Evolutionary conservation across 2,329 filamentous ascomycete genomes (phyloP).

Genomic region (Aspergillus chevalieri): DNA sequence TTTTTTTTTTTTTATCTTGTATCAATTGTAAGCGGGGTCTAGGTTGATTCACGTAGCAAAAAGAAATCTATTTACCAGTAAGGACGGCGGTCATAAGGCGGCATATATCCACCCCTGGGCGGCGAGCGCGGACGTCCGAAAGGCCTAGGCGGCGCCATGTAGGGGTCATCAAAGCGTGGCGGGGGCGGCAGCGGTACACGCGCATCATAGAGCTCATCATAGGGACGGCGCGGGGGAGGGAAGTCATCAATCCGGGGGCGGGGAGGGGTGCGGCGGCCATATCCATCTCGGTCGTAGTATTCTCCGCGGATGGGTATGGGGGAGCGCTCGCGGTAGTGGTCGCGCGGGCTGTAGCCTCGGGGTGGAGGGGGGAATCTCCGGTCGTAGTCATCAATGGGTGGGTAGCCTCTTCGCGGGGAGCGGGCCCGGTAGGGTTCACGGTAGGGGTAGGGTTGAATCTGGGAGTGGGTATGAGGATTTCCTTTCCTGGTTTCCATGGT

Average conservation of each 20-base stretch:
- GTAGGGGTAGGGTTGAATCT: conserved; percentile 60
- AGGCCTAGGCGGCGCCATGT: conserved; percentile 48
- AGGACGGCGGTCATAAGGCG: conserved; percentile 38
- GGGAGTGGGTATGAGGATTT: conserved; percentile 20
- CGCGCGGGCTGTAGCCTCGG: conserved; percentile 77
- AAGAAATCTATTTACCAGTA: conserved; percentile 36
- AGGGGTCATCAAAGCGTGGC: conserved; percentile 54
- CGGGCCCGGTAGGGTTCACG: conserved; percentile 73
- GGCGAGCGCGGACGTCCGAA: conserved; percentile 46
- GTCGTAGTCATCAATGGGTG: conserved; percentile 72
- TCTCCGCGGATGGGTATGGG: conserved; percentile 64
- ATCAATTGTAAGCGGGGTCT: too few relatives aligned
- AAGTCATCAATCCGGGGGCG: conserved; percentile 77
- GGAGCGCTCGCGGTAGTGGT: conserved; percentile 82
- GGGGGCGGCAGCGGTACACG: conserved; percentile 46
- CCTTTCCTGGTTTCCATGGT: conserved; percentile 13
- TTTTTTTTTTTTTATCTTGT: conserved; percentile 7
- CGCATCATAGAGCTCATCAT: conserved; percentile 56
- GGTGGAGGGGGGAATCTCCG: conserved; percentile 66
- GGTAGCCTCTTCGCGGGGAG: conserved; percentile 64
- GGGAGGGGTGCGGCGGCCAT: conserved; percentile 73
- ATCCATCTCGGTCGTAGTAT: conserved; percentile 76
- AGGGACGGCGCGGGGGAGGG: conserved; percentile 50
- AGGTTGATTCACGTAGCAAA: conserved; percentile 6
- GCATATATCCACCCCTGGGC: conserved; percentile 35